Evolutionary conservation across 2,329 filamentous ascomycete species (phyloP).

Genomic region (Albifimbria verrucaria): DNA sequence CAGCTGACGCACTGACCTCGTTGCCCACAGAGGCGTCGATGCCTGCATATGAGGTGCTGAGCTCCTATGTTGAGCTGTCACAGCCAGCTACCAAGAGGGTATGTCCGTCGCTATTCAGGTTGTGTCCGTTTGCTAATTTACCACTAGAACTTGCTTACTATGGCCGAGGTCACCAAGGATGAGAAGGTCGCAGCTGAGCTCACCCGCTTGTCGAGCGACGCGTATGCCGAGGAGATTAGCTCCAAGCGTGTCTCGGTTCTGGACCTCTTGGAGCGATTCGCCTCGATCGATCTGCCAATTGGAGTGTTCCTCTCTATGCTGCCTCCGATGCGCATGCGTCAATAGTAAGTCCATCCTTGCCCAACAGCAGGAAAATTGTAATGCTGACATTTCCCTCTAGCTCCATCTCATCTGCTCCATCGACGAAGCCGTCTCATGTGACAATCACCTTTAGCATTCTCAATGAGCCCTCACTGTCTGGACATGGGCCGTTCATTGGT

Average conservation of each 20-base stretch:
- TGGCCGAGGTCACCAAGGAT: slow-evolving; percentile 48
- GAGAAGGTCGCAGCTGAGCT: slow-evolving; percentile 41
- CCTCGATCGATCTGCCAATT: slow-evolving; percentile 58
- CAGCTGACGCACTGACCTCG: slow-evolving; percentile 45
- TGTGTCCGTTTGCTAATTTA: slow-evolving; percentile 9
- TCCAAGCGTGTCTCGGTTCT: slow-evolving; percentile 62
- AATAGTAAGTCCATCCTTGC: slow-evolving; percentile 46
- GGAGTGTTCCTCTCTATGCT: slow-evolving; percentile 67
- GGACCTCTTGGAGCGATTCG: slow-evolving; percentile 66
- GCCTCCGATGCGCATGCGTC: slow-evolving; percentile 73
- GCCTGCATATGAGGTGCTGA: slow-evolving; percentile 61
- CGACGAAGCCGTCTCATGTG: slow-evolving; percentile 52
- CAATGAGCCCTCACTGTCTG: slow-evolving; percentile 49
- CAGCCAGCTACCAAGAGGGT: slow-evolving; percentile 69
- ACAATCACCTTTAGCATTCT: slow-evolving; percentile 69
- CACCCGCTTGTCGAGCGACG: slow-evolving; percentile 40
- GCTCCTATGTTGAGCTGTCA: slow-evolving; percentile 69
- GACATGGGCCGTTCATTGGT: slow-evolving; percentile 50
- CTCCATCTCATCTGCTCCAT: slow-evolving; percentile 72
- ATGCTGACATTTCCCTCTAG: slow-evolving; percentile 22
- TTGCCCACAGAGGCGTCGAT: slow-evolving; percentile 55
- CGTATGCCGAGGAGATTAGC: slow-evolving; percentile 42
- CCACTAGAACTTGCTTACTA: slow-evolving; percentile 31
- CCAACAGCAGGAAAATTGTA: slow-evolving; percentile 34
- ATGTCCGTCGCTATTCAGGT: slow-evolving; percentile 14